These are phyloP conservation scores for Fusarium sublunatum DNA, from an alignment of 2,329 filamentous ascomycete genomes.

Conservation along the genomic window DNA sequence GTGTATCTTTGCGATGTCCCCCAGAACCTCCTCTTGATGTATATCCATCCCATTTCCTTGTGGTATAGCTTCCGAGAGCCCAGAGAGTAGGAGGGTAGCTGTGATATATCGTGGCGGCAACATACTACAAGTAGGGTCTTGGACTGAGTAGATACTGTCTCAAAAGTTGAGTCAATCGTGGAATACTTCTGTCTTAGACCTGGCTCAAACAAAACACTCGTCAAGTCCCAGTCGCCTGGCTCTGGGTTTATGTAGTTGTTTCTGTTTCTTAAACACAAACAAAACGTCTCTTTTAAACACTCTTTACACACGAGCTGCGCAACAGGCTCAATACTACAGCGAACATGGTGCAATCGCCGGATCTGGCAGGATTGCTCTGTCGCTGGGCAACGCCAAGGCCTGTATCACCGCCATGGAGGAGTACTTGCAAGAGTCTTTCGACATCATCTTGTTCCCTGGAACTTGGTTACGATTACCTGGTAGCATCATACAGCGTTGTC, in stretches of 20 bases:
- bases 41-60: not conserved
- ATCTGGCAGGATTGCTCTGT: constrained; percentile 11
- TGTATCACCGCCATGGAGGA: constrained; percentile 12
- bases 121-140: constrained; percentile 1
- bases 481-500: too few species aligned
- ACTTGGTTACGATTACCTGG: too few species aligned
- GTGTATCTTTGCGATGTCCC: not conserved
- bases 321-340: not conserved
- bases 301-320: constrained; percentile 9
- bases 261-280: constrained; percentile 9
- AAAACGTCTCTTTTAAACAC: not conserved
- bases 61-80: not conserved
- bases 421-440: not conserved
- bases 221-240: constrained; percentile 13
- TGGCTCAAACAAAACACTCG: not conserved
- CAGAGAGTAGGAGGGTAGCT: constrained; percentile 1
- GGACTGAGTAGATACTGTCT: not conserved
- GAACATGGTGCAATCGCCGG: not conserved
- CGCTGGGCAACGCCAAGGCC: constrained; percentile 18
- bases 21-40: not conserved
- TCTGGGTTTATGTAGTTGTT: constrained; percentile 34
- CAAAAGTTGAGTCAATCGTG: not conserved
- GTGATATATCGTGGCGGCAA: not conserved
- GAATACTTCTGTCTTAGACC: not conserved
- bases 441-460: not conserved